Evolutionary conservation across 257 asterid genomes (phyloP).

Genomic region (Anisodus tanguticus): DNA sequence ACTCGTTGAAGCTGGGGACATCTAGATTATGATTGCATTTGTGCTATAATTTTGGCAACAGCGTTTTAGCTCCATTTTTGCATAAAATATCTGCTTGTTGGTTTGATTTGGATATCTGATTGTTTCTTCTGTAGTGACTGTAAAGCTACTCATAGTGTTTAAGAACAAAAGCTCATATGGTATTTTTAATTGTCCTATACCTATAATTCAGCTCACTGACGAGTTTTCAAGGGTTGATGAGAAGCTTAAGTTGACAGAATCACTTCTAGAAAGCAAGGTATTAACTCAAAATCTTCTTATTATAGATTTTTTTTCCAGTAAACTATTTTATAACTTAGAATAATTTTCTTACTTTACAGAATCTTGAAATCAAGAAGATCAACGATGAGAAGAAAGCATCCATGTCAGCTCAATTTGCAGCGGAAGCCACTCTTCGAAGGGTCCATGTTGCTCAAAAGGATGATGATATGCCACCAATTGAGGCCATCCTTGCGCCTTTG

Average conservation of each 20-base stretch:
- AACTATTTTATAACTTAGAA: constrained; percentile 28
- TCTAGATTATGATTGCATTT: constrained; percentile 9
- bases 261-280: constrained; percentile 92
- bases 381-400: constrained; percentile 97
- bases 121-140: background rate
- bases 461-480: constrained; percentile 98
- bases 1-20: background rate
- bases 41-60: background rate
- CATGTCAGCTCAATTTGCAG: constrained; percentile 99
- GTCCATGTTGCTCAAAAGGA: constrained; percentile 96
- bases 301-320: background rate
- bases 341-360: constrained; percentile 48
- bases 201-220: constrained; percentile 63
- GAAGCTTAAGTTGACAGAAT: constrained; percentile 45
- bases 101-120: constrained; percentile 4
- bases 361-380: constrained; percentile 94
- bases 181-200: background rate
- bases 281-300: constrained; percentile 11
- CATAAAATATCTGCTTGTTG: background rate
- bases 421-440: constrained; percentile 97
- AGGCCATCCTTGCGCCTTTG: constrained; percentile 94
- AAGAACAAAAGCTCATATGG: background rate
- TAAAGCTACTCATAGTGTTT: background rate
- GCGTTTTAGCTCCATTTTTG: background rate
- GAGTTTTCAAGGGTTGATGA: constrained; percentile 78